Conservation (phyloP, 768 basidiomycete species). For the Agaricus subrufescens region DNA sequence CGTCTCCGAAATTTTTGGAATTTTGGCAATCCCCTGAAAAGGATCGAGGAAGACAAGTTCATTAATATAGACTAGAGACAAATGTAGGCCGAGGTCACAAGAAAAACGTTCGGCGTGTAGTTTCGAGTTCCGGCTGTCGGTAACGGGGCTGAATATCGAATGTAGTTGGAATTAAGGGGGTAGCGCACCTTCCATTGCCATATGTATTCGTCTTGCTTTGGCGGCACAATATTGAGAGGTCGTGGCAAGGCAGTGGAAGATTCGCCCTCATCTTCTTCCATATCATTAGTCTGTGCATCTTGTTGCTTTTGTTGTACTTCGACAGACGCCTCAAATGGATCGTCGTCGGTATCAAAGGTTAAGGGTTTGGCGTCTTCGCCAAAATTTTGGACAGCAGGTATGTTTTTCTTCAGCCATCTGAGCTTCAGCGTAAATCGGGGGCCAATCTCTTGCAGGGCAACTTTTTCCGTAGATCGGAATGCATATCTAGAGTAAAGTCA, state of each 20-base stretch:
- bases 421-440: slow-evolving; percentile 96
- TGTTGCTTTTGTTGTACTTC: slow-evolving; percentile 27
- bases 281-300: slow-evolving; percentile 19
- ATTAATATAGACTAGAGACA: neutral
- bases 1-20: too few species aligned
- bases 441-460: slow-evolving; percentile 94
- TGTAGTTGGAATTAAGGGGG: neutral
- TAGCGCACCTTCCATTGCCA: slow-evolving; percentile 87
- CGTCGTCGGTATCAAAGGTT: slow-evolving; percentile 43
- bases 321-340: slow-evolving; percentile 10
- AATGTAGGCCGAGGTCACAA: slow-evolving; percentile 34
- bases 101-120: slow-evolving; percentile 87
- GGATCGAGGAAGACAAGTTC: neutral
- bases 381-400: slow-evolving; percentile 74
- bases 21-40: neutral
- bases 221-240: slow-evolving; percentile 39
- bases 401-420: slow-evolving; percentile 80
- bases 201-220: slow-evolving; percentile 71
- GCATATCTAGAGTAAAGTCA: slow-evolving; percentile 62
- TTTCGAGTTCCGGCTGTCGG: slow-evolving; percentile 85
- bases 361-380: slow-evolving; percentile 58
- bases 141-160: slow-evolving; percentile 10
- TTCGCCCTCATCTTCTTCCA: slow-evolving; percentile 11
- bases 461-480: slow-evolving; percentile 87
- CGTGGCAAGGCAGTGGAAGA: neutral